phyloP scores from a whole-genome alignment of 1,284 basidiomycete genomes.

The Golubevia pallescens region DNA sequence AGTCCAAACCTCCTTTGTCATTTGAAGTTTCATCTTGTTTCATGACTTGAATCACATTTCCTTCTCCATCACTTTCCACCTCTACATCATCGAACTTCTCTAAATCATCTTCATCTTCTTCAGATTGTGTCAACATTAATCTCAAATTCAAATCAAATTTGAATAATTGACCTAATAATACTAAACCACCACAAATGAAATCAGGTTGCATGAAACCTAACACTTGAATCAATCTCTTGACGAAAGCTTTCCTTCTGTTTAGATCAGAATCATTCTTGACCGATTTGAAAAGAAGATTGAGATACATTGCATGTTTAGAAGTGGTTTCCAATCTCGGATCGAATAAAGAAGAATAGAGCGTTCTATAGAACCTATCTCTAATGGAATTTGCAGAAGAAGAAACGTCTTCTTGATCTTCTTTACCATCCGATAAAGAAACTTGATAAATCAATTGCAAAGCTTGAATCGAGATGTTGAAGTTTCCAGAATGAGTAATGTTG shows the following conservation, averaged over 20 bases:
- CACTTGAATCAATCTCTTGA: constrained; percentile 86
- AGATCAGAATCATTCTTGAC: constrained; percentile 78
- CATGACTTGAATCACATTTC: too few relatives aligned
- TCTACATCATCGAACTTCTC: neutral
- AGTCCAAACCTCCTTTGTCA: too few relatives aligned
- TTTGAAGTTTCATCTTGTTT: too few relatives aligned
- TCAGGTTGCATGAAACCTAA: constrained; percentile 79
- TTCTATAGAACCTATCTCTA: constrained; percentile 79
- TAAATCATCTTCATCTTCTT: too few relatives aligned
- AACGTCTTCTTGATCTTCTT: too few relatives aligned
- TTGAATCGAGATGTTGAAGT: constrained; percentile 94
- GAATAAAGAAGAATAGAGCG: constrained; percentile 85
- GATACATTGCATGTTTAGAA: constrained; percentile 95
- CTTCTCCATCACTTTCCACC: too few relatives aligned
- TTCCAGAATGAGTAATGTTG: constrained; percentile 86
- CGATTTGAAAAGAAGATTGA: constrained; percentile 92
- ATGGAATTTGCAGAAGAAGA: too few relatives aligned
- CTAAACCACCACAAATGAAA: constrained; percentile 86
- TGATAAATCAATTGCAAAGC: constrained; percentile 91
- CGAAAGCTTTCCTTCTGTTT: constrained; percentile 79
- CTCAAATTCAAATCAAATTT: too few relatives aligned
- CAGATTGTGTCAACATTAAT: too few relatives aligned
- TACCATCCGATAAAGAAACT: constrained; percentile 66
- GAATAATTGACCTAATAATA: constrained; percentile 65
- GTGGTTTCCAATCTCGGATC: constrained; percentile 82